Percentiles rank a stretch among this genome's conserved stretches.
phyloP scores from a whole-genome alignment of 2,329 filamentous ascomycete genomes.

The Fusarium paranaense region DNA sequence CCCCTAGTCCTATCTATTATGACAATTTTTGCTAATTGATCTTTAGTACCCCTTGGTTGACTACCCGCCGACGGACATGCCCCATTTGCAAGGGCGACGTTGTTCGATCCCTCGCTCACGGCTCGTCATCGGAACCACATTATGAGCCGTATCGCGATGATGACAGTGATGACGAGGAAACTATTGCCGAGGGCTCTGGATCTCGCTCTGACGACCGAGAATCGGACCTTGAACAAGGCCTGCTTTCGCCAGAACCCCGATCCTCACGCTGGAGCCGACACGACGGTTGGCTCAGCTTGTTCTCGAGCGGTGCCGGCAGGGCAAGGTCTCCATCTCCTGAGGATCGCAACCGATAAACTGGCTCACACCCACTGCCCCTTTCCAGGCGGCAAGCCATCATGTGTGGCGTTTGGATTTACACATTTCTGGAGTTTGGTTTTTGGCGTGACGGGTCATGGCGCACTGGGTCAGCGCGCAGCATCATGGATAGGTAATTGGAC shows the following conservation, averaged over 20 bases:
- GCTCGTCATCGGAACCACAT: slow-evolving; percentile 62
- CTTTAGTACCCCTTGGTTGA: slow-evolving; percentile 91
- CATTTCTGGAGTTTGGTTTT: slow-evolving; percentile 28
- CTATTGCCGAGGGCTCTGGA: slow-evolving; percentile 51
- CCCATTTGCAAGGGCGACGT: slow-evolving; percentile 99
- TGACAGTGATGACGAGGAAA: slow-evolving; percentile 56
- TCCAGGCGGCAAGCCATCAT: slow-evolving; percentile 10
- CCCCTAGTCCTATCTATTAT: not conserved
- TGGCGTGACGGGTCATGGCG: slow-evolving; percentile 19
- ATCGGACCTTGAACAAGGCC: slow-evolving; percentile 59
- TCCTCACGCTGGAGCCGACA: slow-evolving; percentile 40
- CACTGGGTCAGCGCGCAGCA: slow-evolving; percentile 25
- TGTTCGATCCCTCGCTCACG: slow-evolving; percentile 74
- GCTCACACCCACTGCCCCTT: not conserved
- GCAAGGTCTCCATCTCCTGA: slow-evolving; percentile 42
- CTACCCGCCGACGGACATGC: slow-evolving; percentile 94
- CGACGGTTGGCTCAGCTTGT: slow-evolving; percentile 53
- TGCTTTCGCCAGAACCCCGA: slow-evolving; percentile 38
- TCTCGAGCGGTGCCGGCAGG: slow-evolving; percentile 49
- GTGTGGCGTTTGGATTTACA: slow-evolving; percentile 30
- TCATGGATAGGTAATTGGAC: slow-evolving; percentile 7
- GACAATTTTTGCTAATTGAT: slow-evolving; percentile 24
- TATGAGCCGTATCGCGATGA: slow-evolving; percentile 69
- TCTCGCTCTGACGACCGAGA: slow-evolving; percentile 47
- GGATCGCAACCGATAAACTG: slow-evolving; percentile 39